Conservation (phyloP, 2,329 filamentous ascomycete genomes). For the Fusarium nygamai region DNA sequence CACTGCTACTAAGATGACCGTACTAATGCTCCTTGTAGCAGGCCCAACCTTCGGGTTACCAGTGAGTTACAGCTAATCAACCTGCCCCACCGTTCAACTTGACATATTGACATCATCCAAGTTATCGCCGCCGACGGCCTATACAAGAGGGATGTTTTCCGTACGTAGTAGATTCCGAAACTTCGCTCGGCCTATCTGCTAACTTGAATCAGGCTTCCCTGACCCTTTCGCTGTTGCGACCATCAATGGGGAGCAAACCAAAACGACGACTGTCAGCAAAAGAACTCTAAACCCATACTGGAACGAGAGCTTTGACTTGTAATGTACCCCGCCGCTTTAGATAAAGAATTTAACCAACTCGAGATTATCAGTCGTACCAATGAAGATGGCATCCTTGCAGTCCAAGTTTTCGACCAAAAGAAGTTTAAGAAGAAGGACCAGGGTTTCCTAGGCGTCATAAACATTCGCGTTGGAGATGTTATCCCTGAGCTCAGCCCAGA, state of each 20-base stretch:
- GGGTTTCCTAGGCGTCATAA: constrained; percentile 97
- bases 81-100: constrained; percentile 30
- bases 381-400: constrained; percentile 95
- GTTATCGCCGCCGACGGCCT: constrained; percentile 98
- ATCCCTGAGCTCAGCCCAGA: constrained; percentile 85
- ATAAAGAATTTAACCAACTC: constrained; percentile 16
- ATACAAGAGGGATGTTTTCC: constrained; percentile 99
- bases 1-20: background rate
- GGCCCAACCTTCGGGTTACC: constrained; percentile 90
- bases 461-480: constrained; percentile 93
- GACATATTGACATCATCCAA: constrained; percentile 59
- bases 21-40: constrained; percentile 60
- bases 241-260: constrained; percentile 96
- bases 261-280: constrained; percentile 97
- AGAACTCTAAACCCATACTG: constrained; percentile 99
- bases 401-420: constrained; percentile 99
- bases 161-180: constrained; percentile 66
- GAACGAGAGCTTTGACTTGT: constrained; percentile 99
- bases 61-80: constrained; percentile 67
- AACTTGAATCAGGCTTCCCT: constrained; percentile 77
- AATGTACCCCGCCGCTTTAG: constrained; percentile 54
- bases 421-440: constrained; percentile 99
- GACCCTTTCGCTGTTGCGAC: constrained; percentile 98
- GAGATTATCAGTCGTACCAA: constrained; percentile 75
- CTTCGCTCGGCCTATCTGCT: constrained; percentile 33